A percentile compares a stretch with the other conserved stretches of the same genome.
Evolutionary conservation across 164 flowering plant genomes (phyloP).

Genomic region (Macadamia tetraphylla): DNA sequence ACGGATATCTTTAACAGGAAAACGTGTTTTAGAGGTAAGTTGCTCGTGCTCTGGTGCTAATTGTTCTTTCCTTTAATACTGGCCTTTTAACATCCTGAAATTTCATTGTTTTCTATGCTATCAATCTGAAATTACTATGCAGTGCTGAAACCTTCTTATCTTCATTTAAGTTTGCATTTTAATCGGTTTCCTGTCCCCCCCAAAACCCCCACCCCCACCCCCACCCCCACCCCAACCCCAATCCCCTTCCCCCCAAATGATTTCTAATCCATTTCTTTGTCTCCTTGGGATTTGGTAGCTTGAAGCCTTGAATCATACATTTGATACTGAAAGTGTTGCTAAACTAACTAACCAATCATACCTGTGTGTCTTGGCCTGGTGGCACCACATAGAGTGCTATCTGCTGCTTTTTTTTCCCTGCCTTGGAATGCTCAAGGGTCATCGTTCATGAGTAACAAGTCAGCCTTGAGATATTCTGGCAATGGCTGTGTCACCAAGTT

Average conservation of each 20-base stretch:
- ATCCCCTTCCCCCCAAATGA: background rate
- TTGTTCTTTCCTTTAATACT: background rate
- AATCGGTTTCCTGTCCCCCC: background rate
- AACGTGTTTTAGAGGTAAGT: slow-evolving; percentile 88
- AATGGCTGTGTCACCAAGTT: too few species aligned
- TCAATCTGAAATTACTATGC: background rate
- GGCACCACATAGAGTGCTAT: too few species aligned
- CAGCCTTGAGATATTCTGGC: too few species aligned
- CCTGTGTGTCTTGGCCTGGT: too few species aligned
- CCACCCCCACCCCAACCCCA: too few species aligned
- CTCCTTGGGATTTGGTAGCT: background rate
- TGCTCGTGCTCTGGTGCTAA: slow-evolving; percentile 36
- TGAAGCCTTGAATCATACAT: too few species aligned
- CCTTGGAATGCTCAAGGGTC: too few species aligned
- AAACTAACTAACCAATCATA: too few species aligned
- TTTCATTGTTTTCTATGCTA: background rate
- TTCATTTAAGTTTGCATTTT: background rate
- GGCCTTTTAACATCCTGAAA: background rate
- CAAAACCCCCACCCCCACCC: too few species aligned
- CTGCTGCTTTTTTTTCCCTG: too few species aligned
- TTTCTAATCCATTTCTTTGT: background rate
- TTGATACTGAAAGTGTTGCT: too few species aligned
- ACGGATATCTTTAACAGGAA: slow-evolving; percentile 46
- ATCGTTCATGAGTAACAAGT: too few species aligned
- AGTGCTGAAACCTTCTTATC: background rate